Evolutionary conservation across 106 monocot genomes (phyloP), one percentile per base, ranked within the genome.

Genomic region (Iris macrosiphon): DNA sequence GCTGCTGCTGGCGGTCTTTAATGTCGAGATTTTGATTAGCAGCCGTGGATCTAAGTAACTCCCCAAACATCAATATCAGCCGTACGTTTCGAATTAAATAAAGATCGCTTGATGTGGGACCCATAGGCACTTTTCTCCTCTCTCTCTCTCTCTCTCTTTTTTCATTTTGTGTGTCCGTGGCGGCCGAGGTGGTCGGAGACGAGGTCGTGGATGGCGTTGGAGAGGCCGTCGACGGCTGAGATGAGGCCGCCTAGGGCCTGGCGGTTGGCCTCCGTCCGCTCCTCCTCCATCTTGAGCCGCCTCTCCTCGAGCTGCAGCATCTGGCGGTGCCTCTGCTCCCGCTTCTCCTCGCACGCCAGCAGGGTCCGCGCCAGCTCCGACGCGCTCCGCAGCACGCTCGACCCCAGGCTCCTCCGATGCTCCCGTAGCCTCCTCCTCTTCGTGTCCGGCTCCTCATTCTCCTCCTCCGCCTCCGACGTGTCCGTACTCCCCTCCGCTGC

Each of bases 231-330:
- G 40, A 94, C 93, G 45, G 88, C 84, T 19, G 75, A 35, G 34
- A 88, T 67, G 60, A 94, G 67, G 12, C 78, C 75, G 8, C 69
- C 63, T 25, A 94, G 50, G 6, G 78, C 88, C 24, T 81, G 84
- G 20, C 80, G 65, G 62, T 46, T 69, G 37, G 70, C 45, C 66
- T 94, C 88, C 14, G 78, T 75, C 29, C 75, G 60, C 42, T 82
- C 67, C 29, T 81, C 72, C 72, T 88, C 88, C 15, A 85, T 52
- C 8, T 73, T 78, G 2, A 94, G 63, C 32, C 84, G 71, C 43
- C 93, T 54, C 72, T 88, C 88, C 71, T 94, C 81, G 32, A 94
- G 64, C 62, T 81, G 78, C 55, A 88, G 38, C 45, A 85, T 31
- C 11, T 88, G 84, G 4, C 78, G 80, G 78, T 94, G 93, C 15